Conservation (phyloP, 163 green algal genomes). For the Scenedesmus sp. region DNA sequence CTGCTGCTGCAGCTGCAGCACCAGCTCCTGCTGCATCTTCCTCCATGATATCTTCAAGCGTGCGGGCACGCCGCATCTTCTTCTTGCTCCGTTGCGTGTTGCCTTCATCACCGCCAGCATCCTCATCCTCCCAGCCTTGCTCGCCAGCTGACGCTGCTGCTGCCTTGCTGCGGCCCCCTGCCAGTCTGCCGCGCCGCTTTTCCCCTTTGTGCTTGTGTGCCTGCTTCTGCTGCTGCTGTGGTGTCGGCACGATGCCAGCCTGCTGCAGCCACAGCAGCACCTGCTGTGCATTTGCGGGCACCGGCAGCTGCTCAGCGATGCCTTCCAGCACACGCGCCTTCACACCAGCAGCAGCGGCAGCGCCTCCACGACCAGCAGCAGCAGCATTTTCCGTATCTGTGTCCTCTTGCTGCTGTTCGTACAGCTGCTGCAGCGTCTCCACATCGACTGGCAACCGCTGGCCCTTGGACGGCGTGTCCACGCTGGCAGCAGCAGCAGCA, state of each 20-base stretch:
- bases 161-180: not conserved
- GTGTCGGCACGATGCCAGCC: not conserved
- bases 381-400: not conserved
- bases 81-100: not conserved
- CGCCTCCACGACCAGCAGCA: not conserved
- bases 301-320: constrained; percentile 65
- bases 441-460: not conserved
- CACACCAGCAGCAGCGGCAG: not conserved
- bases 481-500: not conserved
- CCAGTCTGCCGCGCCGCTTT: not conserved
- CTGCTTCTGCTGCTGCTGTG: not conserved
- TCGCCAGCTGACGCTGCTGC: not conserved
- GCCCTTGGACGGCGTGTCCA: not conserved
- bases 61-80: not conserved
- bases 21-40: not conserved
- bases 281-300: constrained; percentile 69
- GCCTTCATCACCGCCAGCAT: not conserved
- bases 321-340: constrained; percentile 55
- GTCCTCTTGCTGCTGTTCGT: not conserved
- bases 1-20: constrained; percentile 55
- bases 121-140: not conserved
- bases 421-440: constrained; percentile 19
- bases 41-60: not conserved
- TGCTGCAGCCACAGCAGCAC: constrained; percentile 53
- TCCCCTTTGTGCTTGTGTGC: not conserved